These are phyloP conservation scores for Babesia sp. DNA, from an alignment of 169 alveolate genomes.

Conservation along the genomic window DNA sequence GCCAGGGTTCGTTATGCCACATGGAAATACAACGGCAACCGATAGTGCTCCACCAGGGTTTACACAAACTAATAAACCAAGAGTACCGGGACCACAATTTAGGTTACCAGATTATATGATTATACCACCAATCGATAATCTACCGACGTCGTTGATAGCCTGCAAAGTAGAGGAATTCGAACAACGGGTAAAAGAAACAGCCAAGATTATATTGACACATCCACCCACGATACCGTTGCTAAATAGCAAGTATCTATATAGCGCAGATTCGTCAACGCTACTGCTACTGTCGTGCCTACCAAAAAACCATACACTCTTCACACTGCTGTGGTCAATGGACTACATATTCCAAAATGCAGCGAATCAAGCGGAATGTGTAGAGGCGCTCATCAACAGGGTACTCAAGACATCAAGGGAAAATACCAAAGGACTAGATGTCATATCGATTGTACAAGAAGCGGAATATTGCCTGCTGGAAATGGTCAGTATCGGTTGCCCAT, in stretches of 20 bases:
- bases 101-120: constrained; percentile 56
- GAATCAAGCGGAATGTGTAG: constrained; percentile 67
- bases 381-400: constrained; percentile 69
- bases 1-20: neutral
- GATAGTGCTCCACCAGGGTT: neutral
- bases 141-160: constrained; percentile 58
- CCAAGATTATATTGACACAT: constrained; percentile 68
- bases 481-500: constrained; percentile 52
- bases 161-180: constrained; percentile 58
- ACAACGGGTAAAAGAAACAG: constrained; percentile 66
- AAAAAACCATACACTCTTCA: constrained; percentile 68
- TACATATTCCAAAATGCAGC: constrained; percentile 69
- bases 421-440: constrained; percentile 45
- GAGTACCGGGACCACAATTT: constrained; percentile 1
- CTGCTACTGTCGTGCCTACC: constrained; percentile 72
- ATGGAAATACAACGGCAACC: neutral
- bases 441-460: constrained; percentile 48
- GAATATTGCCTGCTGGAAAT: constrained; percentile 60
- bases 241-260: constrained; percentile 64
- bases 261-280: constrained; percentile 69
- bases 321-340: constrained; percentile 70
- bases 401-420: constrained; percentile 66
- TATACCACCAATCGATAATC: constrained; percentile 63
- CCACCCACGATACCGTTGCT: constrained; percentile 72
- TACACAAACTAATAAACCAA: neutral